Evolutionary conservation across 306 rosid genomes (phyloP).

Genomic region (Mimosa bimucronata): DNA sequence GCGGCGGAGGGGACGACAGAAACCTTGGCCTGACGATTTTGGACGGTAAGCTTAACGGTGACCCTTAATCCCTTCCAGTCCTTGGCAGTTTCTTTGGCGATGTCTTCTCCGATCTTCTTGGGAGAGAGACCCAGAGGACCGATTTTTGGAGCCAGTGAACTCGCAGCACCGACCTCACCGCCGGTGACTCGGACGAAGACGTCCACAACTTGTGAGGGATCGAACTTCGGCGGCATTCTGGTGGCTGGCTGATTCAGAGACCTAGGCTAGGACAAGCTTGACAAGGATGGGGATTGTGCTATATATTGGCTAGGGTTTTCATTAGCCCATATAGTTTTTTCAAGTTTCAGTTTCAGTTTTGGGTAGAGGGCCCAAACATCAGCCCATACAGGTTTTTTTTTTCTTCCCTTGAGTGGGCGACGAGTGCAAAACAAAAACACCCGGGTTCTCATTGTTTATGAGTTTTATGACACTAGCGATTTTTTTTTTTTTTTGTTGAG

Average conservation of each 20-base stretch:
- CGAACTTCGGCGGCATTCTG: constrained; percentile 87
- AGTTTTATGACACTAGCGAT: too few species aligned
- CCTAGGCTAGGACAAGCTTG: not conserved
- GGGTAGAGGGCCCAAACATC: not conserved
- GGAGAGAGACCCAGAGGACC: constrained; percentile 91
- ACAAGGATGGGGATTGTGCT: not conserved
- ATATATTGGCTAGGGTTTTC: constrained; percentile 43
- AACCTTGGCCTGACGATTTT: constrained; percentile 85
- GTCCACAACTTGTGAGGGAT: constrained; percentile 76
- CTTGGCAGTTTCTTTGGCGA: constrained; percentile 83
- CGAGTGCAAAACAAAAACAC: too few species aligned
- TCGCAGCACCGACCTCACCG: constrained; percentile 87
- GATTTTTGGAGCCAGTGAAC: constrained; percentile 89
- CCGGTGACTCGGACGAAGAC: constrained; percentile 82
- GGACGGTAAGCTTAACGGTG: constrained; percentile 82
- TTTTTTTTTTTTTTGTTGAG: too few species aligned
- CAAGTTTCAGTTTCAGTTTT: not conserved
- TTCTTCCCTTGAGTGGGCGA: too few species aligned
- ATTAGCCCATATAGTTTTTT: not conserved
- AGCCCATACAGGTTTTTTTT: not conserved
- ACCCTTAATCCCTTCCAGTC: constrained; percentile 89
- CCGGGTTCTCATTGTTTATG: too few species aligned
- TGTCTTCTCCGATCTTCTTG: constrained; percentile 87
- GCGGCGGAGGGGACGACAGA: constrained; percentile 86
- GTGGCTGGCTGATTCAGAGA: constrained; percentile 25